phyloP scores from a whole-genome alignment of 2,329 filamentous ascomycete species.

The Zopfia rhizophila region DNA sequence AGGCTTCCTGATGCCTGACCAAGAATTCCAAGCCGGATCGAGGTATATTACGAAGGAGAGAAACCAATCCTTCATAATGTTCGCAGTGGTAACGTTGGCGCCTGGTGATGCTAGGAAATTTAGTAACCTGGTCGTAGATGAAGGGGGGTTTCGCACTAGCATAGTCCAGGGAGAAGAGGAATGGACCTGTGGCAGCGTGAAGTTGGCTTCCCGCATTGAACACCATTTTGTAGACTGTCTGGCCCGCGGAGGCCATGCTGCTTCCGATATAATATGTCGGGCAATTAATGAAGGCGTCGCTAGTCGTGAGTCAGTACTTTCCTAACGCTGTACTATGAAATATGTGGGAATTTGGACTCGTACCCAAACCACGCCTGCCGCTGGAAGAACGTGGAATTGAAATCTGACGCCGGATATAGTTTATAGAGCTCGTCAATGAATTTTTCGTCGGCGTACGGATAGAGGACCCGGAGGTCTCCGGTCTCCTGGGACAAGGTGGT shows the following conservation, averaged over 20 bases:
- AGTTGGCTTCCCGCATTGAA: constrained; percentile 48
- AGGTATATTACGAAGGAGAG: constrained; percentile 44
- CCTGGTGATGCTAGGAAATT: constrained; percentile 15
- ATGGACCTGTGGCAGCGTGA: constrained; percentile 42
- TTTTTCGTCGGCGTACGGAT: constrained; percentile 41
- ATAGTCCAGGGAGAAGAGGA: constrained; percentile 24
- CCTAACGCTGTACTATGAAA: no score
- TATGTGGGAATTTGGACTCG: no score
- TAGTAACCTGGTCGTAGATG: no score
- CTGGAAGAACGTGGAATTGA: constrained; percentile 52
- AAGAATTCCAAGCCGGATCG: constrained; percentile 44
- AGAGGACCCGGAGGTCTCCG: constrained; percentile 41
- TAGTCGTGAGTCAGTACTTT: no score
- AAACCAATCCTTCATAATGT: constrained; percentile 47
- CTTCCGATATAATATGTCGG: constrained; percentile 46
- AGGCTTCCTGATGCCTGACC: constrained; percentile 33
- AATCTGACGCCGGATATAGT: constrained; percentile 45
- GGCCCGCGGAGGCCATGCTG: constrained; percentile 27
- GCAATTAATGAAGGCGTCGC: constrained; percentile 51
- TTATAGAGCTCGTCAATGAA: constrained; percentile 49
- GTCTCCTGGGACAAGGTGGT: constrained; percentile 39
- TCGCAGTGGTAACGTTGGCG: constrained; percentile 44
- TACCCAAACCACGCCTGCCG: constrained; percentile 49
- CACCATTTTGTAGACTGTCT: constrained; percentile 44
- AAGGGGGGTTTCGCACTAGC: no score